phyloP scores from a whole-genome alignment of 129 eudicot genomes.

The Scalesia atractyloides region DNA sequence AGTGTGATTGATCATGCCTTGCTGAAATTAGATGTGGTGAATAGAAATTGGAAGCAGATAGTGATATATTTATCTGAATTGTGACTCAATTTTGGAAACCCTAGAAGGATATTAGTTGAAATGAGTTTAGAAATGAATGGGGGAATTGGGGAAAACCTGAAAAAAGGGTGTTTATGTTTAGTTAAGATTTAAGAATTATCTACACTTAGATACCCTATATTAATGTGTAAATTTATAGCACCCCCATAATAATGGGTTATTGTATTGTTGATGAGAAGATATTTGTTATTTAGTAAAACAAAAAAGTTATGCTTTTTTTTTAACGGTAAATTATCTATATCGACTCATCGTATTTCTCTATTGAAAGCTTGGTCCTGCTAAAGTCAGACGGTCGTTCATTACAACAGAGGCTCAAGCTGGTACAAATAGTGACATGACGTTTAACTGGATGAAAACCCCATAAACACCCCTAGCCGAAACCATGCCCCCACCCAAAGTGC shows the following conservation, averaged over 20 bases:
- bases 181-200: neutral
- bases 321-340: too few relatives aligned
- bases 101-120: slow-evolving; percentile 27
- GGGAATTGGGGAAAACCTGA: slow-evolving; percentile 9
- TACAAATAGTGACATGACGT: too few relatives aligned
- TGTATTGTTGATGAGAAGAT: too few relatives aligned
- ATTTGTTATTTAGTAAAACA: too few relatives aligned
- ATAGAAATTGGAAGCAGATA: slow-evolving; percentile 28
- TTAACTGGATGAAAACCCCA: too few relatives aligned
- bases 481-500: too few relatives aligned
- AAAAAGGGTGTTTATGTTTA: slow-evolving; percentile 11
- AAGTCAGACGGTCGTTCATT: too few relatives aligned
- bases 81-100: slow-evolving; percentile 38
- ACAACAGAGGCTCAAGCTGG: too few relatives aligned
- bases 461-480: too few relatives aligned
- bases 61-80: slow-evolving; percentile 20
- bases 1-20: slow-evolving; percentile 21
- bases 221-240: neutral
- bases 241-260: slow-evolving; percentile 8
- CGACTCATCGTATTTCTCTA: too few relatives aligned
- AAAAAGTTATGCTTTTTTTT: too few relatives aligned
- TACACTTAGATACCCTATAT: slow-evolving; percentile 17
- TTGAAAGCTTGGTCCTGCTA: too few relatives aligned
- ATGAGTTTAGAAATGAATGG: slow-evolving; percentile 22
- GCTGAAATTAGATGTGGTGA: neutral